Base-by-base conservation (phyloP, 2,329 filamentous ascomycete species). In the Ophiostoma angusticollis region DNA sequence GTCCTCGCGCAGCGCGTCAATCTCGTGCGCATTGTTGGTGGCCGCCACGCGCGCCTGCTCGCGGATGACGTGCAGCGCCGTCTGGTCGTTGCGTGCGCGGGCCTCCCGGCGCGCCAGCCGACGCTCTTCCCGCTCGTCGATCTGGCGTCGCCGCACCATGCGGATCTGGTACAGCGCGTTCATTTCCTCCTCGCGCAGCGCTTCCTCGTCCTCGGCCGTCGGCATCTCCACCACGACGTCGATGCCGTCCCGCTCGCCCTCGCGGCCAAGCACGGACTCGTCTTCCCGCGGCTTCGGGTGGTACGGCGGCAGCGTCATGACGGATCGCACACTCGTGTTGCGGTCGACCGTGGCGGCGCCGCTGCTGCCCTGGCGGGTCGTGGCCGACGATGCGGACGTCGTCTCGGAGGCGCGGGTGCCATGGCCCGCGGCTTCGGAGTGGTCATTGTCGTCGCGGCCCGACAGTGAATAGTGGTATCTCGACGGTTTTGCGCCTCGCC, bases 271-370 rank as follows among this genome's bases (percentile, higher is more conserved):
- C 2, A 95, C 78, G 49, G 79, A 78, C 58, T 98, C 91, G 32
- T 75, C 78, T 16, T 82, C 78, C 35, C 74, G 69, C 0, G 85
- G 75, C 21, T 74, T 75, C 13, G 70, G 72, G 3, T 81, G 79
- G 57, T 98, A 98, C 0, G 83, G 73, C 0, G 91, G 91, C 3
- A 98, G 63, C 0, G 91, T 96, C 72, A 95, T 91, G 40, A 96
- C 78, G n/a, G 85, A 93, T 40, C 89, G 79, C 32, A 96, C 70
- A 8, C 84, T 93, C 1, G 84, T 86, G 51, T 89, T 81, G 23
- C 89, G 74, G 54, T 89, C 83, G 11, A 94, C 74, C 50, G 25
- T 56, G 39, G 49, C 21, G 21, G 9, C 33, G 21, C 12, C 36
- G 14, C 14, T 36, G 16, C 28, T 31, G 11, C 25, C 35, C 16